A percentile compares a stretch with the other conserved stretches of the same genome.
phyloP scores from a whole-genome alignment of 1,139 yeast species.

The Yamadazyma blattariae region DNA sequence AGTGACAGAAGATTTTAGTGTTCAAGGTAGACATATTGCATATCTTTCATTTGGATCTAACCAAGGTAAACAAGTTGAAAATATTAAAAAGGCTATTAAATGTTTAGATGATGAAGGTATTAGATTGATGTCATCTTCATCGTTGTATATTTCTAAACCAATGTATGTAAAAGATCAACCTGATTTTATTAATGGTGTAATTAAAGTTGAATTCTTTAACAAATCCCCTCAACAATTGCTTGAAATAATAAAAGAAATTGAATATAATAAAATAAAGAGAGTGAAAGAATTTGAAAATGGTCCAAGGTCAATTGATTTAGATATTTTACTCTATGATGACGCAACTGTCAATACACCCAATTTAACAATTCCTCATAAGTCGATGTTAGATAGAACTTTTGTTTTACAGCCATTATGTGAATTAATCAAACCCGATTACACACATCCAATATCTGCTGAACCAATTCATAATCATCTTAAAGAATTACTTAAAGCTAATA shows the following conservation, averaged over 20 bases:
- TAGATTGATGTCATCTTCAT: slow-evolving; percentile 59
- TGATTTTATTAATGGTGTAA: slow-evolving; percentile 80
- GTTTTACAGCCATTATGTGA: slow-evolving; percentile 89
- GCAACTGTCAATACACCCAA: slow-evolving; percentile 51
- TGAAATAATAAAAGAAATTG: slow-evolving; percentile 65
- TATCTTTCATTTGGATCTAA: slow-evolving; percentile 91
- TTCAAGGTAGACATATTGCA: slow-evolving; percentile 44
- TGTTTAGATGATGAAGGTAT: slow-evolving; percentile 45
- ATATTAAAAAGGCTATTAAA: slow-evolving; percentile 58
- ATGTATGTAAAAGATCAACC: slow-evolving; percentile 86
- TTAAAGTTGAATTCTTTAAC: slow-evolving; percentile 49
- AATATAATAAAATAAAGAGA: slow-evolving; percentile 67
- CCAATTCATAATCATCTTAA: slow-evolving; percentile 65
- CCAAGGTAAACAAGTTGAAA: slow-evolving; percentile 64
- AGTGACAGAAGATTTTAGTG: slow-evolving; percentile 17
- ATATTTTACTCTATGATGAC: slow-evolving; percentile 72
- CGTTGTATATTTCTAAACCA: slow-evolving; percentile 84
- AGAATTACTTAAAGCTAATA: slow-evolving; percentile 45
- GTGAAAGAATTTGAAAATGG: slow-evolving; percentile 83
- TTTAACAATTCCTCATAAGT: slow-evolving; percentile 78
- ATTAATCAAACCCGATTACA: slow-evolving; percentile 56
- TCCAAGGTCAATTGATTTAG: slow-evolving; percentile 87
- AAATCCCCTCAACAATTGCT: slow-evolving; percentile 65
- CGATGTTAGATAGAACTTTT: slow-evolving; percentile 86
- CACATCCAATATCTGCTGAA: slow-evolving; percentile 85